These are phyloP conservation scores for Lentinula sp. DNA, from an alignment of 768 basidiomycete genomes.

Conservation along the genomic window DNA sequence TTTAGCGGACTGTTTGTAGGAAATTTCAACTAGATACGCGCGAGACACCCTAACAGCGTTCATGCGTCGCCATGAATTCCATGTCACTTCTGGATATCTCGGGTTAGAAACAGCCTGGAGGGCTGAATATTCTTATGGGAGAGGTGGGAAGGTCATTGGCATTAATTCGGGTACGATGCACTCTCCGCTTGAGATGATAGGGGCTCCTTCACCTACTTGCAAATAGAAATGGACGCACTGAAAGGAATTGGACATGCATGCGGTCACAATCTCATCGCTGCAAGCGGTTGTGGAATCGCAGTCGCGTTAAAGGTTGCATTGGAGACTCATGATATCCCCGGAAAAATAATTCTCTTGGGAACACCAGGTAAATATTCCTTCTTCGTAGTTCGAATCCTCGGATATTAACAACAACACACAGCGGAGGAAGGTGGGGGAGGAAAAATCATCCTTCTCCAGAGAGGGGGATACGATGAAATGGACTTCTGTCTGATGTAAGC, in stretches of 20 bases:
- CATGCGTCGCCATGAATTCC: conserved; percentile 63
- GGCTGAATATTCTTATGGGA: conserved; percentile 59
- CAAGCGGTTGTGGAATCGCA: conserved; percentile 69
- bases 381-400: conserved; percentile 5
- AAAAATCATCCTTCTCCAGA: conserved; percentile 67
- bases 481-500: conserved; percentile 71
- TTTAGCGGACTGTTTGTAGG: neutral
- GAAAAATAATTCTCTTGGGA: conserved; percentile 69
- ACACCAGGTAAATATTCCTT: conserved; percentile 52
- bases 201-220: neutral
- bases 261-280: conserved; percentile 77
- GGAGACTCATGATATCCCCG: conserved; percentile 53
- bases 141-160: conserved; percentile 61
- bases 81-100: conserved; percentile 65
- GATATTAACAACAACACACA: conserved; percentile 18
- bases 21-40: conserved; percentile 45
- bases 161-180: conserved; percentile 61
- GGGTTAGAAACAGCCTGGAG: conserved; percentile 74
- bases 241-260: conserved; percentile 41
- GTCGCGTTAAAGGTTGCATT: conserved; percentile 68
- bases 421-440: conserved; percentile 80
- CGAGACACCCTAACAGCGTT: conserved; percentile 65
- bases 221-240: conserved; percentile 40
- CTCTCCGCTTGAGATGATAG: neutral
- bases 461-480: conserved; percentile 77